A percentile compares a stretch with the other conserved stretches of the same genome.
Evolutionary conservation across 2,329 filamentous ascomycete genomes (phyloP).

Genomic region (Furcasterigmium sp.): DNA sequence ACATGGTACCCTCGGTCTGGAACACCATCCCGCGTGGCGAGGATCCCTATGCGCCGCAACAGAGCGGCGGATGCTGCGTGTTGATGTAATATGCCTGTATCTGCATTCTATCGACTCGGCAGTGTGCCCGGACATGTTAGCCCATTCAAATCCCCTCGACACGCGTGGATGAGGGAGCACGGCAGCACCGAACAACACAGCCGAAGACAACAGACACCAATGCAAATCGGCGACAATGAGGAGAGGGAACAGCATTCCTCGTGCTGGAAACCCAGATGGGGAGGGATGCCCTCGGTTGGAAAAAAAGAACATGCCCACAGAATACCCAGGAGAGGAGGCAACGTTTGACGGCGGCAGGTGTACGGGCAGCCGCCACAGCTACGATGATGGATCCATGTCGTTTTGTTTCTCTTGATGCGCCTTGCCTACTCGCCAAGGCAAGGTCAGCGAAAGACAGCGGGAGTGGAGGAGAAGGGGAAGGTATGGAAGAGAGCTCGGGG

Average conservation of each 20-base stretch:
- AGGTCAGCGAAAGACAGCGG: background rate
- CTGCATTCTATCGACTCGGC: no score
- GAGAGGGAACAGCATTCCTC: no score
- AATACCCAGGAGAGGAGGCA: constrained; percentile 5
- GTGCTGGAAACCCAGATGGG: no score
- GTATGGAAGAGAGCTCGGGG: constrained; percentile 12
- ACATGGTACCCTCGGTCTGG: constrained; percentile 98
- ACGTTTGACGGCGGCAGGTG: background rate
- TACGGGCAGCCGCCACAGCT: constrained; percentile 10
- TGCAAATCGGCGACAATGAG: no score
- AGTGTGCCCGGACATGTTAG: no score
- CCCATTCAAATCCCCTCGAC: no score
- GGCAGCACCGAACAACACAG: no score
- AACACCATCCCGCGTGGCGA: constrained; percentile 90
- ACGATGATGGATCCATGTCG: constrained; percentile 16
- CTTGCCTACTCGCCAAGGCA: background rate
- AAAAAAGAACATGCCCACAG: no score
- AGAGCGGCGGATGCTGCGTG: constrained; percentile 86
- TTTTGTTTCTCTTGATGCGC: constrained; percentile 3
- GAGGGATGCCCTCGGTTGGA: no score
- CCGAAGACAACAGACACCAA: no score
- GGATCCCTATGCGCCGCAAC: constrained; percentile 96
- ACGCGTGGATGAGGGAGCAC: no score
- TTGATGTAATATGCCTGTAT: constrained; percentile 65
- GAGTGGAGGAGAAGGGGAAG: constrained; percentile 17